These are phyloP conservation scores for Lipomyces japonicus DNA, from an alignment of 805 yeast species.

Conservation along the genomic window DNA sequence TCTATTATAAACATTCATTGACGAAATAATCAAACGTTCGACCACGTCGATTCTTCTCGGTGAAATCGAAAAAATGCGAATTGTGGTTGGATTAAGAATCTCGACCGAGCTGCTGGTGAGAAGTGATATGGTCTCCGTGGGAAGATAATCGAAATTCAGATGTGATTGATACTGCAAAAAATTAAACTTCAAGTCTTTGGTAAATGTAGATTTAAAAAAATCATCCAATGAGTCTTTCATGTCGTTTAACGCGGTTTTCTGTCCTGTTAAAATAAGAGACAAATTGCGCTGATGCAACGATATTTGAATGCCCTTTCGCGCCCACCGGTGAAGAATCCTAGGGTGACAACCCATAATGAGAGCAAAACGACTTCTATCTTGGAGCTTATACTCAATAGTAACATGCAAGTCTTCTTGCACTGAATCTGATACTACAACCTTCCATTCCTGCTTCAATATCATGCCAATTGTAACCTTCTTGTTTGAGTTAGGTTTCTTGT, in stretches of 20 bases:
- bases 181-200: background rate
- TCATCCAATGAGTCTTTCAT: conserved; percentile 3
- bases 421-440: conserved; percentile 9
- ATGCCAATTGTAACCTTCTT: conserved; percentile 1
- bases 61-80: conserved; percentile 16
- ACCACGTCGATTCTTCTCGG: conserved; percentile 9
- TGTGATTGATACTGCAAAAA: conserved; percentile 4
- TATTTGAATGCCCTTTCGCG: conserved; percentile 2
- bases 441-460: conserved; percentile 15
- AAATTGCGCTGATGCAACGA: conserved; percentile 4
- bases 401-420: conserved; percentile 13
- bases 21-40: conserved; percentile 11
- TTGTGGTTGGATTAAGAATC: conserved; percentile 3
- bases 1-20: conserved; percentile 10
- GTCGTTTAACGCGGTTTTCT: conserved; percentile 5
- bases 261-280: background rate
- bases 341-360: conserved; percentile 5
- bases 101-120: conserved; percentile 16
- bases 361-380: conserved; percentile 12
- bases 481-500: background rate
- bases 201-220: conserved; percentile 5
- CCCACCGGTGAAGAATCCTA: conserved; percentile 2
- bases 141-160: conserved; percentile 8
- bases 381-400: background rate
- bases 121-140: conserved; percentile 12